These are phyloP conservation scores for Chlorella sp. DNA, from an alignment of 139 green algal genomes.

Conservation along the genomic window DNA sequence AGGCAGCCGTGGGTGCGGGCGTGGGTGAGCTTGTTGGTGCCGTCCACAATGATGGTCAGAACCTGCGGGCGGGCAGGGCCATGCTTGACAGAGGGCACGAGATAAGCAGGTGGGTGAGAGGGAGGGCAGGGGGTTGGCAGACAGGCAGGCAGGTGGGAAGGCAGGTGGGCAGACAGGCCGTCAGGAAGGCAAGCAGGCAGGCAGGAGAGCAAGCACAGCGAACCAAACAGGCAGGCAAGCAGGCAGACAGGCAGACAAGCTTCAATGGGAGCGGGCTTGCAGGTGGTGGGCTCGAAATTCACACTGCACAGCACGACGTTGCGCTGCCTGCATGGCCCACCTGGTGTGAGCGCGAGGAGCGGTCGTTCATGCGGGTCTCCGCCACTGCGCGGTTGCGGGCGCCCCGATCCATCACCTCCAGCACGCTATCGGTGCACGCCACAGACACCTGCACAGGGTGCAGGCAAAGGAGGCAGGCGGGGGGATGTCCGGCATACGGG, in stretches of 20 bases:
- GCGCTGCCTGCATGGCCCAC: background rate
- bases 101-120: background rate
- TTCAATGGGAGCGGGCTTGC: too few relatives aligned
- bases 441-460: constrained; percentile 64
- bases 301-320: too few relatives aligned
- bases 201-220: too few relatives aligned
- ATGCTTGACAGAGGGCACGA: background rate
- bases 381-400: constrained; percentile 67
- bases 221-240: background rate
- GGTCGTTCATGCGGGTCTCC: constrained; percentile 93
- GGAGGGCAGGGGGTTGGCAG: too few relatives aligned
- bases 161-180: background rate
- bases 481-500: too few relatives aligned
- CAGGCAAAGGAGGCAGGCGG: background rate
- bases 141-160: background rate
- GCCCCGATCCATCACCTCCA: constrained; percentile 80
- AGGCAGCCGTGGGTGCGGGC: constrained; percentile 64
- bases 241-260: background rate
- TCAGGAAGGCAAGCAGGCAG: background rate
- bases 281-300: too few relatives aligned
- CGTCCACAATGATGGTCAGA: constrained; percentile 88
- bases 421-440: constrained; percentile 70
- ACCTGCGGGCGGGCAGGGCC: constrained; percentile 45
- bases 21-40: constrained; percentile 66
- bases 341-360: constrained; percentile 70